A percentile compares a stretch with the other conserved stretches of the same genome.
These are phyloP conservation scores for Geotrichum reessii DNA, from an alignment of 1,139 yeast genomes.

Conservation along the genomic window DNA sequence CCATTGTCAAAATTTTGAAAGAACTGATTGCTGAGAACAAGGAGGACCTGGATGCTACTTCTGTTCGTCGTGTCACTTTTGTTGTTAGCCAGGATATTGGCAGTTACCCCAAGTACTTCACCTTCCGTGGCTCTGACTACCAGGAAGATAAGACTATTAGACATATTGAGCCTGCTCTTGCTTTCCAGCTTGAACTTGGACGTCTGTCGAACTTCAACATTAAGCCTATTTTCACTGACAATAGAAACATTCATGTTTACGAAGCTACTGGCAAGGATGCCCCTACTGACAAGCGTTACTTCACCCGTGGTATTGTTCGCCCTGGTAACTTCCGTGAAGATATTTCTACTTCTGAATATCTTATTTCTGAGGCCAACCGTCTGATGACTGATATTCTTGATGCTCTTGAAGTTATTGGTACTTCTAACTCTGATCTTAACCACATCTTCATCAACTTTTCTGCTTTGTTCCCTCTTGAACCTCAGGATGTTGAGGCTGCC, in stretches of 20 bases:
- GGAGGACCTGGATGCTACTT: conserved; percentile 62
- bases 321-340: conserved; percentile 93
- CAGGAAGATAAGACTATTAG: conserved; percentile 77
- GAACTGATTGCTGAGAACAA: conserved; percentile 64
- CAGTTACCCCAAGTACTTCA: conserved; percentile 87
- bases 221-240: conserved; percentile 91
- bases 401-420: conserved; percentile 88
- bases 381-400: conserved; percentile 93
- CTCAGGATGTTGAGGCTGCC: conserved; percentile 95
- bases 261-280: conserved; percentile 95
- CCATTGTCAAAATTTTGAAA: conserved; percentile 54
- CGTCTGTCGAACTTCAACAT: conserved; percentile 91
- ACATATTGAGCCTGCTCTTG: conserved; percentile 96
- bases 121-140: conserved; percentile 86
- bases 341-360: conserved; percentile 84
- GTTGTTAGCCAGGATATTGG: conserved; percentile 81
- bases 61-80: conserved; percentile 88
- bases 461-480: conserved; percentile 87
- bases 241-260: conserved; percentile 94
- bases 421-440: conserved; percentile 90
- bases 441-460: conserved; percentile 95
- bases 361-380: conserved; percentile 93
- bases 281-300: conserved; percentile 88
- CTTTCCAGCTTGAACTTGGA: conserved; percentile 92
- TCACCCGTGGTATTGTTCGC: conserved; percentile 94